phyloP scores from a whole-genome alignment of 2,329 filamentous ascomycete species.

The Aureobasidium sp. region DNA sequence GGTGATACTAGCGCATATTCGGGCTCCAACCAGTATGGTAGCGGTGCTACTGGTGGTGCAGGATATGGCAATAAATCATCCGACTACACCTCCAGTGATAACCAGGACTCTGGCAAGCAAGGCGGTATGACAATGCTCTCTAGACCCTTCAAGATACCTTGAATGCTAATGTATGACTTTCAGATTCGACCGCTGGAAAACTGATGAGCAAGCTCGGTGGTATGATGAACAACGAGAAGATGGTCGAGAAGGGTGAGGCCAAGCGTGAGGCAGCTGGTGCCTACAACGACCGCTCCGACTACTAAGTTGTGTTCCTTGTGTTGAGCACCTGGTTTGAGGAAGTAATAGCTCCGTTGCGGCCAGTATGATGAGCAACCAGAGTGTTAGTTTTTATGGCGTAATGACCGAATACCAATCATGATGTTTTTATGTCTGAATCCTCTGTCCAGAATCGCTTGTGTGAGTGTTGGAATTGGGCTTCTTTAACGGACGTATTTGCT shows the following conservation, averaged over 20 bases:
- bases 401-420: not conserved
- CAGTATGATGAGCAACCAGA: not conserved
- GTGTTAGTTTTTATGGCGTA: slow-evolving; percentile 2
- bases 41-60: slow-evolving; percentile 22
- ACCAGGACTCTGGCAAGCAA: not conserved
- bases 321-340: not conserved
- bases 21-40: not conserved
- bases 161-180: not conserved
- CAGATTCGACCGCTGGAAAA: slow-evolving; percentile 45
- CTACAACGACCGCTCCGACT: not conserved
- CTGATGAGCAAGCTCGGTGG: slow-evolving; percentile 40
- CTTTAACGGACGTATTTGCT: slow-evolving; percentile 30
- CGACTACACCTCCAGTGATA: not conserved
- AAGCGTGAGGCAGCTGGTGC: slow-evolving; percentile 36
- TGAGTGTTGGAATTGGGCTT: not conserved
- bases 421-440: not conserved
- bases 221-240: slow-evolving; percentile 38
- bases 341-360: not conserved
- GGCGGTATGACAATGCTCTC: not conserved
- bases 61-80: slow-evolving; percentile 30
- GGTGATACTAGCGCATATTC: not conserved
- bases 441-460: not conserved
- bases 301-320: not conserved
- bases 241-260: slow-evolving; percentile 42
- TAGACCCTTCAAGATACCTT: not conserved